Conservation (phyloP, 345 rosid genomes). For the Populus deltoides region DNA sequence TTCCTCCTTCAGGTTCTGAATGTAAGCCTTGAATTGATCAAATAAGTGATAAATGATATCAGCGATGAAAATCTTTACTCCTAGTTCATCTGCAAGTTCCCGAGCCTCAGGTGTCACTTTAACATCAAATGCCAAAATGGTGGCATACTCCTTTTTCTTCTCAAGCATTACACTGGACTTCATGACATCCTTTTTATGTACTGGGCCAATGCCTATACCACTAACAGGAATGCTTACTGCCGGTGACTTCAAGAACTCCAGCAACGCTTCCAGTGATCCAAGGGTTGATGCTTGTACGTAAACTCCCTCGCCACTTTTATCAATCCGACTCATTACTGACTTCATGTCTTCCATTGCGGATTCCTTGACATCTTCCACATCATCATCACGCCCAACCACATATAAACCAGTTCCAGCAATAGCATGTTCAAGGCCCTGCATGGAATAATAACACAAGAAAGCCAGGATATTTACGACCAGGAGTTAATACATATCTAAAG, state of each 20-base stretch:
- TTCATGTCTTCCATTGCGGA: constrained; percentile 80
- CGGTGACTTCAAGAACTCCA: constrained; percentile 84
- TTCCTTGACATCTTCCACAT: constrained; percentile 67
- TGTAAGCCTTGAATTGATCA: constrained; percentile 86
- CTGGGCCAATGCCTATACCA: constrained; percentile 86
- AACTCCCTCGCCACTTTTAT: constrained; percentile 88
- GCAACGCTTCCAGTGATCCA: constrained; percentile 92
- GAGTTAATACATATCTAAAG: too few relatives aligned
- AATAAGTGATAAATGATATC: constrained; percentile 93
- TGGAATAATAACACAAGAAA: constrained; percentile 8
- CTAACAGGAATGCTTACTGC: constrained; percentile 89
- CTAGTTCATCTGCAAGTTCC: constrained; percentile 79
- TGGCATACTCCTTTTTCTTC: constrained; percentile 86
- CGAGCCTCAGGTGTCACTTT: constrained; percentile 89
- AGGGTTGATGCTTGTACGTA: constrained; percentile 94
- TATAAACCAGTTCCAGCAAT: constrained; percentile 89
- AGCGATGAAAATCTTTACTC: constrained; percentile 91
- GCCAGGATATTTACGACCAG: neutral
- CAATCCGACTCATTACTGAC: constrained; percentile 79
- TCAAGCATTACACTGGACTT: constrained; percentile 94
- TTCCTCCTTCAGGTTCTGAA: constrained; percentile 79
- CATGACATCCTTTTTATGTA: constrained; percentile 90
- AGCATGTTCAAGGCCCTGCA: constrained; percentile 90
- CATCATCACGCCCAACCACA: constrained; percentile 75
- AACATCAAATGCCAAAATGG: constrained; percentile 94